Evolutionary conservation across 2,329 filamentous ascomycete species (phyloP), one percentile per base, ranked within the genome.

Genomic region (Aureobasidium uvarum): DNA sequence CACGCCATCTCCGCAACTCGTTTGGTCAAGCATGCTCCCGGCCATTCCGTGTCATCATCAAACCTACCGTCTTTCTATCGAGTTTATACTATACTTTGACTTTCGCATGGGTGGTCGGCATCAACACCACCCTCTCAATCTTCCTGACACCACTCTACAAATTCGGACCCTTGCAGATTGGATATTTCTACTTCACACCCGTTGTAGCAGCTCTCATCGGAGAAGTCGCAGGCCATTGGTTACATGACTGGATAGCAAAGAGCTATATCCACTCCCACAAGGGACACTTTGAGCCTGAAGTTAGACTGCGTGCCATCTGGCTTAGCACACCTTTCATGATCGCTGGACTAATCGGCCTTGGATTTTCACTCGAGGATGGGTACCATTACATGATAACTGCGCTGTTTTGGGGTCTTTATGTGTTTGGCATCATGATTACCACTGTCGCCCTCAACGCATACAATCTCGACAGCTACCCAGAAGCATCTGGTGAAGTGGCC

Each of bases 121-220:
- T 71, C 62, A 71, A 70, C 51, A 72, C 68, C 1, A 71, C 69
- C 48, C 48, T 68, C 3, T 41, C 66, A n/a, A 71, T 70, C 36
- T 71, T 71, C 46, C 65, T 69, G 11, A 70, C 69, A 7, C 67
- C 73, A 84, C 85, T 70, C 62, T 56, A 71, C 50, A 62, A 68
- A 25, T 70, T 70, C 39, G 80, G 78, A 0, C 77, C 79, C 0
- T 78, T 78, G 52, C 77, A 81, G 60, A 81, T 85, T 55, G 84
- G 80, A 0, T 80, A 78, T 68, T 84, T 86, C 70, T 86, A 87
- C 74, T 86, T 87, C 71, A 82, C 83, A 0, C 83, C 83, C 2
- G 78, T 86, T 31, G 79, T 85, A 1, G 84, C 80, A 3, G 80
- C 81, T 3, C 71, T 84, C 16, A 72, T 86, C 0, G 85, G 84